A percentile compares a stretch with the other conserved stretches of the same genome.
These are phyloP conservation scores for Tetracentron sinense DNA, from an alignment of 164 flowering plant species.

Conservation along the genomic window DNA sequence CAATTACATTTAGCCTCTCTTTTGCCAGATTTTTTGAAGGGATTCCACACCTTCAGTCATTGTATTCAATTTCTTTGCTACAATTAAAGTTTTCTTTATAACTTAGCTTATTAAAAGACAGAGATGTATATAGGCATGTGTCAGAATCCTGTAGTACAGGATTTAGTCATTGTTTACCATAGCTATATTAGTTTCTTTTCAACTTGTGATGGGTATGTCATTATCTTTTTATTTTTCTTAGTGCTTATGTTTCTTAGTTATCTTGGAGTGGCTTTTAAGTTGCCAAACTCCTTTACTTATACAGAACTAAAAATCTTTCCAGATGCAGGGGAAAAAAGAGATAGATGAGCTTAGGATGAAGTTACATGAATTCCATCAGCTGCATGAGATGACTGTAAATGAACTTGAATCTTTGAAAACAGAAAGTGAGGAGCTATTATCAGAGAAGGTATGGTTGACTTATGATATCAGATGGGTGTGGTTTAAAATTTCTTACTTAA, in stretches of 20 bases:
- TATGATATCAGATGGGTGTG: not conserved
- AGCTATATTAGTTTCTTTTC: conserved; percentile 1
- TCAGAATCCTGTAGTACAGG: not conserved
- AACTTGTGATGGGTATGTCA: not conserved
- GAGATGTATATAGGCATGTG: no score
- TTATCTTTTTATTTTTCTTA: not conserved
- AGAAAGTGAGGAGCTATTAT: conserved; percentile 35
- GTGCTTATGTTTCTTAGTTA: not conserved
- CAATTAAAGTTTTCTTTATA: no score
- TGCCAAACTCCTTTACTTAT: not conserved
- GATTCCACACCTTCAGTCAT: not conserved
- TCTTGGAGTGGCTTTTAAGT: not conserved
- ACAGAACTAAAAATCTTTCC: not conserved
- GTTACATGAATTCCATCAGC: conserved; percentile 32
- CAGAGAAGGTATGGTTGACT: conserved; percentile 50
- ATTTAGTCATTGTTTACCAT: not conserved
- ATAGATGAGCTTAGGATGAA: conserved; percentile 32
- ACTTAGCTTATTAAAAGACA: not conserved
- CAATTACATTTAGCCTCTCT: not conserved
- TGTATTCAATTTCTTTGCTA: not conserved
- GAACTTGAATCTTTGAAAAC: conserved; percentile 46
- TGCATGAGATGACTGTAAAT: conserved; percentile 35
- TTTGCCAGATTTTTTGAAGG: not conserved
- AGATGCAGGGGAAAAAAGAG: conserved; percentile 34
- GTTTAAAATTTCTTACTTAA: not conserved